Evolutionary conservation across 345 rosid genomes (phyloP), one percentile per base, ranked within the genome.

Genomic region (Excoecaria agallocha): DNA sequence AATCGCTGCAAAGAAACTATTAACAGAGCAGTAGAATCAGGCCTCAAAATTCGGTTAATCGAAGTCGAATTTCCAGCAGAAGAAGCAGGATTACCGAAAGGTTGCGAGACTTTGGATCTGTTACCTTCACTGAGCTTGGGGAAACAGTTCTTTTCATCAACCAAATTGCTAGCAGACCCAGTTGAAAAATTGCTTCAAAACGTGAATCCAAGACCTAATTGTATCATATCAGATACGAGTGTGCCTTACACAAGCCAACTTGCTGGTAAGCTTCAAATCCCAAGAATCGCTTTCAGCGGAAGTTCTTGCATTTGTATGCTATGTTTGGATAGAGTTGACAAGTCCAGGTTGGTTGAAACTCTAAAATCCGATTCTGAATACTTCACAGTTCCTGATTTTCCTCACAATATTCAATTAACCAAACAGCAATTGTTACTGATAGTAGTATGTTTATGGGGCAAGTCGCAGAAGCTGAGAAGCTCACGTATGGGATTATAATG

Each of bases 171-270:
- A 30, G 30, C 30, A 30, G 30, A 30, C 30, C 30, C 30, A 30
- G 30, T 30, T 30, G 30, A 30, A 30, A 30, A 30, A 30, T 30
- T 30, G 30, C 30, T 30, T 30, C 1, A 30, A 30, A 30, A 30
- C 30, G 2, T 30, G 30, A 30, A 30, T 30, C 30, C 30, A 30
- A 30, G 30, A 30, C 30, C 82, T 3, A 59, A 45, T 39, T 86
- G 89, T 77, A 62, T 84, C 20, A 69, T 86, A 30, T 81, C 85
- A 2, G 87, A 83, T 38, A n/a, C 51, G 78, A 69, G 65, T 20
- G 50, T 51, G 19, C 76, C 74, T 0, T 84, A 76, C 71, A 83
- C 86, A 2, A 30, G 25, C 8, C 51, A 75, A 3, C 12, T 63
- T 2, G 82, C 84, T 11, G 15, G 6, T 45, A 80, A 41, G 62